Base-by-base conservation (phyloP, 495 filamentous ascomycete species). In the Neurospora africana region DNA sequence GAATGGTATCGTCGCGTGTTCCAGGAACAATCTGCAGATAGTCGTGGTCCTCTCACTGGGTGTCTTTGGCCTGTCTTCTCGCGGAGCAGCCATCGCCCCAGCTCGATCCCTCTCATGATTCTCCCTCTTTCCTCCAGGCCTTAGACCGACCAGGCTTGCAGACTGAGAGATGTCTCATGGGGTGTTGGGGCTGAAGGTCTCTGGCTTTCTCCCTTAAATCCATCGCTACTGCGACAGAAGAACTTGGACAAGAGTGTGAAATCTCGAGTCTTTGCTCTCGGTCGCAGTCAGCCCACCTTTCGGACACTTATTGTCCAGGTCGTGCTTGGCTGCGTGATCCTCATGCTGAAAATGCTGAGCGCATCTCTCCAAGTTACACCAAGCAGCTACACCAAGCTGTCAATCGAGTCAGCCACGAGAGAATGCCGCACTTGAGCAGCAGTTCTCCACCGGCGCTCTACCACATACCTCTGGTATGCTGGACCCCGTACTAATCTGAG, bases 391-490 rank as follows among this genome's bases (percentile, higher is more conserved):
- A 87, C 53, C 27, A 33, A 65, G 53, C 53, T 65, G 15, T 33
- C 27, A 33, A 65, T 92, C 92, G 92, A 94, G 92, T 94, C 86
- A 85, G 86, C 88, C 87, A 90, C 88, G 87, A 86, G 91, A 93
- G 92, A 95, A 97, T 96, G 93, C 89, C 88, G 91, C 89, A 85
- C 87, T 89, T 76, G 79, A 87, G 91, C 90, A 90, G 90, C 91
- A 94, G 84, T 95, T 95, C 92, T 91, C 85, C 88, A 89, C 89
- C 90, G 92, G 91, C 91, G 91, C 91, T 91, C 86, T 87, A 85
- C 85, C 84, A 83, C 81, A 86, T 88, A 82, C 82, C 76, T 79
- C 79, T 81, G 81, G 82, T 86, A 82, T 87, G 85, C 84, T 87
- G 90, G 91, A 86, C 84, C 86, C 90, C 87, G 88, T 87, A 92